Conservation (phyloP, 352 stramenopile genomes). For the Phytophthora quininea region DNA sequence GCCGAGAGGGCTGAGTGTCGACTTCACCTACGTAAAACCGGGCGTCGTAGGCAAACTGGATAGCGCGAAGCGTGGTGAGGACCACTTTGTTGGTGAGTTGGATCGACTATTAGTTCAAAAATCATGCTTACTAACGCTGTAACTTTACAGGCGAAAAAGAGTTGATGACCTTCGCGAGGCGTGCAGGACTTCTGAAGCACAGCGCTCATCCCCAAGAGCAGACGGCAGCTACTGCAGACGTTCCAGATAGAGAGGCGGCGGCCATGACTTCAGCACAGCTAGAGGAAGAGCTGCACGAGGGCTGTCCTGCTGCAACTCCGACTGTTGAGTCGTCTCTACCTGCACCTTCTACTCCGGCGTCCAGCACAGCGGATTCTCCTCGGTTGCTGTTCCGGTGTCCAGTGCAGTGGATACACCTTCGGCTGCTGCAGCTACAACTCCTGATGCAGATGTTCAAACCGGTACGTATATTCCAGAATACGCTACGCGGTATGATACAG, state of each 20-base stretch:
- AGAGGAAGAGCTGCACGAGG: too few relatives aligned
- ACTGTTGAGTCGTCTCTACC: too few relatives aligned
- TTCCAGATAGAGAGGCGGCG: too few relatives aligned
- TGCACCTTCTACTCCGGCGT: too few relatives aligned
- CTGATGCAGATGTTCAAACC: not conserved
- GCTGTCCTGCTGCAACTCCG: too few relatives aligned
- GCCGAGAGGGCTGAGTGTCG: not conserved
- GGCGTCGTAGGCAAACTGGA: slow-evolving; percentile 2
- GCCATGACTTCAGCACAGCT: too few relatives aligned
- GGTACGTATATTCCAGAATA: not conserved
- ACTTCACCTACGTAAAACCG: slow-evolving; percentile 9
- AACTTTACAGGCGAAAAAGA: not conserved
- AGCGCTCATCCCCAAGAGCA: too few relatives aligned
- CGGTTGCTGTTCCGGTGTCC: too few relatives aligned
- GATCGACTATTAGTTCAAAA: not conserved
- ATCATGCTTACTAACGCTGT: not conserved
- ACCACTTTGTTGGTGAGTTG: slow-evolving; percentile 3
- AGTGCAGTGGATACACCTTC: not conserved
- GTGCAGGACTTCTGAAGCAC: too few relatives aligned
- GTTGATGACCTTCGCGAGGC: not conserved
- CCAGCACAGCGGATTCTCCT: too few relatives aligned
- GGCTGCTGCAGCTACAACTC: not conserved
- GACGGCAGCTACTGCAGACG: too few relatives aligned
- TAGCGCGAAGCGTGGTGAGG: not conserved
- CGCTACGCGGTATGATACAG: not conserved